Base-by-base conservation (phyloP, 2,329 filamentous ascomycete genomes). In the Beauveria varroae region DNA sequence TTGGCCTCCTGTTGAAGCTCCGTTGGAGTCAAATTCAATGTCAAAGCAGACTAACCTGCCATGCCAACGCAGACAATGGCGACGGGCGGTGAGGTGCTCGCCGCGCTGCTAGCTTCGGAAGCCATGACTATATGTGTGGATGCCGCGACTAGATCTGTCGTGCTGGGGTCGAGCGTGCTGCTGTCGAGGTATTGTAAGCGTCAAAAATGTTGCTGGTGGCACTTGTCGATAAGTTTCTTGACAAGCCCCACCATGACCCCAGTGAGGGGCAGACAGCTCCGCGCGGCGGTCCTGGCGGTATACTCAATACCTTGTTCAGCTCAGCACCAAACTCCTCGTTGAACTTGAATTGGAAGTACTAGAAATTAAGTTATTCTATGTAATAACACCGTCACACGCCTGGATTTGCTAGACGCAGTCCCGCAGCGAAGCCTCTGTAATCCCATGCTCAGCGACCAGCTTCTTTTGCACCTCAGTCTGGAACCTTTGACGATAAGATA, bases 41-140 rank as follows among this genome's bases (percentile, higher is more conserved):
- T 5, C 12, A 26, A 37, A 37, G 34, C 12, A 37, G 62, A 67
- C 78, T 70, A 76, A 88, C 87, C 93, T 69, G 95, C 95, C 93
- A 98, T 98, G 80, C 95, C 95, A 54, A 99, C 87, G 75, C 93
- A 97, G 69, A 98, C 92, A 63, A 99, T 87, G 64, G 90, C 85
- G 51, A 91, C 87, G 46, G 91, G 90, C 64, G 68, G 68, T 57
- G 89, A 67, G 18, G 72, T 66, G 10, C 69, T 63, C 26, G 68
- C 63, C 60, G 68, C 70, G 63, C 64, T 67, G 34, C 69, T 67
- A 3, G 71, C 67, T 43, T 75, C 68, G 16, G 73, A 72, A 28
- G 73, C 71, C 74, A 76, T 75, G 7, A 49, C 61, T 53, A 9
- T 22, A 5, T 41, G 28, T 26, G 20, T 8, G 22, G 14, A 20